Base-by-base conservation (phyloP, 176 grass and related monocot genomes). In the Juncus effusus region DNA sequence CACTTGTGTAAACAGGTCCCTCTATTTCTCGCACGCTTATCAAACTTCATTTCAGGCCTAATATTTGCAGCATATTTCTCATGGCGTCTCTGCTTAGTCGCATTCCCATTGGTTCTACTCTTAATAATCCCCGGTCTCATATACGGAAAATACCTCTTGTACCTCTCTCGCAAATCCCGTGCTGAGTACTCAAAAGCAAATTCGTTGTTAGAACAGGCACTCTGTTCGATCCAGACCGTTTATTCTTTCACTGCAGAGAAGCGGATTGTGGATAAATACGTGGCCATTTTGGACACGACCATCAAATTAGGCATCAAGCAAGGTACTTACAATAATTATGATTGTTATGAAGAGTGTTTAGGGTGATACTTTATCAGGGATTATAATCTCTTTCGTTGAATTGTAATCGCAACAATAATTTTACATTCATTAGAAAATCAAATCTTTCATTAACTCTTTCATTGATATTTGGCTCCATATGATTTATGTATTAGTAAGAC, bases 231-330 rank as follows among this genome's bases (percentile, higher is more conserved):
- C 73, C 88, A 89, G 73, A 95, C 90, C 8, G 60, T 89, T 3
- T 95, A 88, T 54, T 95, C 90, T 3, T 95, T 95, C 82, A 95
- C 90, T 2, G 90, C 90, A 1, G 90, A 95, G 85, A 83, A 83
- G 42, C 82, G 85, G 38, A 89, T 95, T 38, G 60, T 86, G 40
- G 79, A 83, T n/a, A 80, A 39, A 7, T 95, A 95, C 62, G 87
- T 79, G 0, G 67, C 73, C 2, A 71, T 86, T 60, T 78, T 95
- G 54, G 85, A 95, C 62, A 83, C 74, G 72, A 89, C 90, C 3
- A 80, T 88, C 72, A 83, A 89, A 35, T 77, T 95, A 52, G 90
- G 90, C 16, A 83, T 95, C 74, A 89, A 73, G 19, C 90, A 95
- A 67, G 90, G 44, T 47, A 47, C 9, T 6, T 47, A 6, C 44